phyloP scores from a whole-genome alignment of 768 basidiomycete genomes.

The Trametes cubensis region DNA sequence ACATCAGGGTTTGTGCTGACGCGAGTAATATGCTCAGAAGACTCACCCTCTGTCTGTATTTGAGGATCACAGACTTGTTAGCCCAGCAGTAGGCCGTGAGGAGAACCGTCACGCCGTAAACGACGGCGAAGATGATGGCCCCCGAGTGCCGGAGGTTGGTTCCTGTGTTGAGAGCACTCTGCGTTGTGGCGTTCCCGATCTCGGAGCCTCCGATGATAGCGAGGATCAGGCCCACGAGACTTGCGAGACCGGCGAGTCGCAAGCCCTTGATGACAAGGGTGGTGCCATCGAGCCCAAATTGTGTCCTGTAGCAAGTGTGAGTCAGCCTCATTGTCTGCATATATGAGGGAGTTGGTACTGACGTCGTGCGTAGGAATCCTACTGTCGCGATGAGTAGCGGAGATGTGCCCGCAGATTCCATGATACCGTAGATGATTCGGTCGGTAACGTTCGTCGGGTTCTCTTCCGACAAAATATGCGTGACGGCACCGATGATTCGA shows the following conservation, averaged over 20 bases:
- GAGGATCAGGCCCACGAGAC: slow-evolving; percentile 35
- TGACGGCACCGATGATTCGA: slow-evolving; percentile 57
- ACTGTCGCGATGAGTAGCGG: slow-evolving; percentile 43
- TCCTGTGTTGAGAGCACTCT: slow-evolving; percentile 25
- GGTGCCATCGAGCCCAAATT: slow-evolving; percentile 32
- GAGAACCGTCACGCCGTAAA: slow-evolving; percentile 42
- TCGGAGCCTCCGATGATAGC: slow-evolving; percentile 37
- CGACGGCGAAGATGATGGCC: slow-evolving; percentile 36
- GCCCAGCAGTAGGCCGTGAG: slow-evolving; percentile 22
- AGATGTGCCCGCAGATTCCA: slow-evolving; percentile 43
- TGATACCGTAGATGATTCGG: slow-evolving; percentile 53
- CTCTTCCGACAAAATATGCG: slow-evolving; percentile 58
- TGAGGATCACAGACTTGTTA: slow-evolving; percentile 13
- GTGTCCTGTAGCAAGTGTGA: slow-evolving; percentile 26
- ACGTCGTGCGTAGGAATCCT: slow-evolving; percentile 41
- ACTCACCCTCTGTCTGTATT: slow-evolving; percentile 19
- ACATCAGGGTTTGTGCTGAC: slow-evolving; percentile 25
- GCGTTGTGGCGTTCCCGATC: slow-evolving; percentile 17
- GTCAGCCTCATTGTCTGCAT: background rate
- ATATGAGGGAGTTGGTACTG: slow-evolving; percentile 17
- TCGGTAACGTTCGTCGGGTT: slow-evolving; percentile 45
- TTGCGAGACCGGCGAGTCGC: slow-evolving; percentile 35
- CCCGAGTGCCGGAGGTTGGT: slow-evolving; percentile 38
- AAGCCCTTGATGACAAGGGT: slow-evolving; percentile 20
- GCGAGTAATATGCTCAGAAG: too few relatives aligned